These are phyloP conservation scores for Pseudogymnoascus sp. DNA, from an alignment of 2,329 filamentous ascomycete genomes.

Conservation along the genomic window DNA sequence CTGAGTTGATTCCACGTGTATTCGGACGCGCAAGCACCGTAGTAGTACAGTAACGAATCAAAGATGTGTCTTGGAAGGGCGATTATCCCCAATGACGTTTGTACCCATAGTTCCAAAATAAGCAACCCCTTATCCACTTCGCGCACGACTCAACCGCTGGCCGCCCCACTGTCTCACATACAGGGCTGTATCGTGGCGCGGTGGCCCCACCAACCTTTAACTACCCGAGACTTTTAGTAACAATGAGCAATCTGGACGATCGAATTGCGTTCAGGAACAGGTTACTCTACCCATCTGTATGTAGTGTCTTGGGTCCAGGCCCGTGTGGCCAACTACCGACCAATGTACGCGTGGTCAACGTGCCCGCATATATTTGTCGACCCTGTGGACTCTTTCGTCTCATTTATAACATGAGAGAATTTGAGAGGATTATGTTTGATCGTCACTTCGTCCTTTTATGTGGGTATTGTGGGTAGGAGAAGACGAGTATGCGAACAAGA, in stretches of 20 bases:
- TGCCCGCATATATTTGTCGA: neutral
- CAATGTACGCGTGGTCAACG: neutral
- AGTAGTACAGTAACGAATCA: neutral
- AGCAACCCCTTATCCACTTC: neutral
- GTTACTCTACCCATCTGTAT: neutral
- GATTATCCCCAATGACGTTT: neutral
- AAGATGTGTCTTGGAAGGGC: neutral
- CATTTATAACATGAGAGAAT: neutral
- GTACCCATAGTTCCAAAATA: neutral
- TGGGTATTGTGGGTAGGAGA: neutral
- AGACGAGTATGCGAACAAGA: neutral
- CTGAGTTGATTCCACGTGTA: neutral
- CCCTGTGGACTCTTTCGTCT: neutral
- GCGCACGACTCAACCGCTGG: neutral
- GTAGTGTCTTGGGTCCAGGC: neutral
- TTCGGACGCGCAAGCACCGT: neutral
- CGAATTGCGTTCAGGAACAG: neutral
- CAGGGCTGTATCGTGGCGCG: neutral
- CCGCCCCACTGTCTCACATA: neutral
- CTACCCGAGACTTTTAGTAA: neutral
- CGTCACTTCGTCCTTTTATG: neutral
- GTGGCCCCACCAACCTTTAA: conserved; percentile 2
- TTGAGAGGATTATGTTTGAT: neutral
- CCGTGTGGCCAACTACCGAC: neutral
- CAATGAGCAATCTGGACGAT: neutral